A percentile compares a stretch with the other conserved stretches of the same genome.
Conservation (phyloP, 129 eudicot genomes). For the Rutidosis leptorrhynchoides region DNA sequence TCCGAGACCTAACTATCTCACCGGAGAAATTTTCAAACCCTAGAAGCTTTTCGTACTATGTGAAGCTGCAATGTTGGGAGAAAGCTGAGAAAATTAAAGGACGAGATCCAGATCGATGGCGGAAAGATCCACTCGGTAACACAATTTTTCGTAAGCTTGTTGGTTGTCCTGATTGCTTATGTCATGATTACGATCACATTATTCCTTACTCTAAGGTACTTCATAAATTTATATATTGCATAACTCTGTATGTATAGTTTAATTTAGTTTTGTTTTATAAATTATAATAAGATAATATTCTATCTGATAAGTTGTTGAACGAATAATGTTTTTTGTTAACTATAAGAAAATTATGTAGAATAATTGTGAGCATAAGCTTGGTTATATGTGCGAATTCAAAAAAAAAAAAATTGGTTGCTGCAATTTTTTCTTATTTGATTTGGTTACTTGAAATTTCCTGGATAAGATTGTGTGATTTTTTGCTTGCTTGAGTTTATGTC, state of each 20-base stretch:
- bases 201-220: conserved; percentile 83
- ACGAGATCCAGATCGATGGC: conserved; percentile 89
- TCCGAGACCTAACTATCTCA: conserved; percentile 44
- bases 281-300: too few relatives aligned
- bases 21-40: conserved; percentile 50
- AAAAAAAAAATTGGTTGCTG: conserved; percentile 3
- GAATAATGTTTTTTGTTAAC: conserved; percentile 22
- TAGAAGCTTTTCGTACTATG: conserved; percentile 73
- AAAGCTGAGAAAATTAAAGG: conserved; percentile 86
- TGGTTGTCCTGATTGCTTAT: too few relatives aligned
- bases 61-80: conserved; percentile 95
- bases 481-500: background rate
- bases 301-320: conserved; percentile 13
- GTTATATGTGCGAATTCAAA: background rate
- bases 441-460: background rate
- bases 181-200: conserved; percentile 92
- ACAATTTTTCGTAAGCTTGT: conserved; percentile 70
- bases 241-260: too few relatives aligned
- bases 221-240: background rate
- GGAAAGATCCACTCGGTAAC: conserved; percentile 80
- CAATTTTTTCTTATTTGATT: conserved; percentile 3
- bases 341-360: conserved; percentile 5
- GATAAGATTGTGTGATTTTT: conserved; percentile 9
- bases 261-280: too few relatives aligned
- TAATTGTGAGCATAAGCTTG: conserved; percentile 6